phyloP scores from a whole-genome alignment of 164 flowering plant species.

The Liquidambar formosana region DNA sequence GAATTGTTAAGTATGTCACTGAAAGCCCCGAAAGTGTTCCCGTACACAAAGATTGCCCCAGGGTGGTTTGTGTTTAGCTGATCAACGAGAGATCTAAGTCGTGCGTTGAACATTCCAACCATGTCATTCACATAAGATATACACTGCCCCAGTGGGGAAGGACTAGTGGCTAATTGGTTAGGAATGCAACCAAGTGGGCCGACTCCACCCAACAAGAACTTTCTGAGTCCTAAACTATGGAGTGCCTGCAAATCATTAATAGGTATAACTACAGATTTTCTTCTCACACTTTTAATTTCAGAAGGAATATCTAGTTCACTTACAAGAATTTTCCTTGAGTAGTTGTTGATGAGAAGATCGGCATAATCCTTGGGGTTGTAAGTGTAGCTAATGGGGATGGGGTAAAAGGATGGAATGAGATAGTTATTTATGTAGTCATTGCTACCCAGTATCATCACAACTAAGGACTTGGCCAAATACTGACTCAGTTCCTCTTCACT shows the following conservation, averaged over 20 bases:
- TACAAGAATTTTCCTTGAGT: slow-evolving; percentile 43
- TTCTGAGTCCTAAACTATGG: slow-evolving; percentile 37
- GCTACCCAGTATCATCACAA: slow-evolving; percentile 34
- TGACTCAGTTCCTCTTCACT: slow-evolving; percentile 12
- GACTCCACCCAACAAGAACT: slow-evolving; percentile 43
- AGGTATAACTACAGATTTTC: too few relatives aligned
- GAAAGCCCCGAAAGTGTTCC: slow-evolving; percentile 35
- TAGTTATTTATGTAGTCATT: slow-evolving; percentile 57
- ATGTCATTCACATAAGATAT: slow-evolving; percentile 38
- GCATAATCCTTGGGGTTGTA: slow-evolving; percentile 34
- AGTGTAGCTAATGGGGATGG: slow-evolving; percentile 23
- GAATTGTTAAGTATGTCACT: slow-evolving; percentile 36
- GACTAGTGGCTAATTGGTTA: slow-evolving; percentile 32
- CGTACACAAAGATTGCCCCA: slow-evolving; percentile 33
- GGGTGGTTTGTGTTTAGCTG: slow-evolving; percentile 31
- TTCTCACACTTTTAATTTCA: too few relatives aligned
- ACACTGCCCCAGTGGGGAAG: slow-evolving; percentile 37
- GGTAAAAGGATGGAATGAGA: slow-evolving; percentile 29
- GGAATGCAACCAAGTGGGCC: slow-evolving; percentile 64
- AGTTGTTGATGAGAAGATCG: slow-evolving; percentile 35
- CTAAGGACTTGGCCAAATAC: slow-evolving; percentile 32
- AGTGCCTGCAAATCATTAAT: slow-evolving; percentile 26
- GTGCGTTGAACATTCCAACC: slow-evolving; percentile 31
- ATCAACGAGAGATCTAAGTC: slow-evolving; percentile 32
- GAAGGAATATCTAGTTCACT: neutral